Evolutionary conservation across 75 land plant genomes (phyloP), one percentile per base, ranked within the genome.

Genomic region (Larix kaempferi): DNA sequence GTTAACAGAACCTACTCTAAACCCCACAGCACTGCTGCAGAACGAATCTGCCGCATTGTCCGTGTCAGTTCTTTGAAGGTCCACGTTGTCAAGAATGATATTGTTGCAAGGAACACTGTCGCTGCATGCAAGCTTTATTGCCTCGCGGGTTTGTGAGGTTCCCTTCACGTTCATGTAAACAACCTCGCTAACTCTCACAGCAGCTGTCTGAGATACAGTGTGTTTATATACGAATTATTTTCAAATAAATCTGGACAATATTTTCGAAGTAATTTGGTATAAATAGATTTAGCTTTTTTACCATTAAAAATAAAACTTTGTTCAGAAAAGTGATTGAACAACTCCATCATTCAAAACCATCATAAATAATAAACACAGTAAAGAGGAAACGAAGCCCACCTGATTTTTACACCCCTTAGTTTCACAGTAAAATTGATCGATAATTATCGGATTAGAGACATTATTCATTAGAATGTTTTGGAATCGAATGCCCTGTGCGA

Each of bases 391-490:
- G 41, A 33, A 10, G 17, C 55, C 23, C 78, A 87, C 89, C 81
- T 85, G 80, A 41, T 82, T 60, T 64, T 39, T 39, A 62, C 96
- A 93, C 41, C 84, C 81, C 1, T 66, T 62, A 1, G 80, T 73
- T 52, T 91, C 93, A 72, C 93, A 91, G 77, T 91, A 91, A 67
- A 75, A 79, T 78, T 91, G 93, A 60, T 91, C 85, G 6, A 91
- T 86, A 25, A 86, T 77, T 14, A 91, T 87, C 3, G 93, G 93
- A 35, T 84, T 84, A 1, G 78, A n/a, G 12, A 89, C 93, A 35
- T 78, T 76, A 11, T 76, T 57, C 91, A 91, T 84, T 67, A 49
- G 41, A 23, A 90, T 58, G 74, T 89, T 89, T 56, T 82, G 60
- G 54, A 83, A 91, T 6, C 13, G 75, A 56, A 91, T 73, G 13